Percentiles rank a stretch among this genome's conserved stretches.
phyloP scores from a whole-genome alignment of 257 asterid genomes.

The Rehmannia glutinosa region DNA sequence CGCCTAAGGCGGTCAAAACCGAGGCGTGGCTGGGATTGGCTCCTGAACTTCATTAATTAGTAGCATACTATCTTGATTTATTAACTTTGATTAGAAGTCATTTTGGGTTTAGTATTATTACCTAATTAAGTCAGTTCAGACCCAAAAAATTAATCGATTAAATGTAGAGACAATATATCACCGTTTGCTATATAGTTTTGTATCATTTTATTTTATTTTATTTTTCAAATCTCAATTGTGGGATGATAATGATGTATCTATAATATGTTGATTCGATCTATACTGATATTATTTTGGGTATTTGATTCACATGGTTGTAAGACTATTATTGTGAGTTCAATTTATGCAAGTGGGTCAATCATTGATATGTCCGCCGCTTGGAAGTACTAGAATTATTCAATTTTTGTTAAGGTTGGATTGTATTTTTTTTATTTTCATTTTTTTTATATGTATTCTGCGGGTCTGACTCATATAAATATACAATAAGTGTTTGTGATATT shows the following conservation, averaged over 20 bases:
- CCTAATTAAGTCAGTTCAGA: background rate
- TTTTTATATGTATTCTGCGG: too few relatives aligned
- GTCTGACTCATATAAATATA: too few relatives aligned
- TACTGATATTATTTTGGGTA: background rate
- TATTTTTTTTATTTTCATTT: too few relatives aligned
- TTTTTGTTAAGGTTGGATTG: too few relatives aligned
- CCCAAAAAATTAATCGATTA: constrained; percentile 5
- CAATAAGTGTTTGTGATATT: too few relatives aligned
- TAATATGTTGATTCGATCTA: background rate
- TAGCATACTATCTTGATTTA: too few relatives aligned
- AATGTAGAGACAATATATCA: background rate
- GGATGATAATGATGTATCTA: background rate
- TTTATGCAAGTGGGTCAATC: background rate
- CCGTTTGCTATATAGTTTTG: background rate
- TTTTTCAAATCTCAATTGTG: background rate
- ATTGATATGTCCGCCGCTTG: too few relatives aligned
- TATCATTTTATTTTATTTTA: background rate
- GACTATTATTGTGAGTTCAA: background rate
- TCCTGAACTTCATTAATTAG: constrained; percentile 18
- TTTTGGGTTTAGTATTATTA: background rate
- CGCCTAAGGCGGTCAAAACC: constrained; percentile 16
- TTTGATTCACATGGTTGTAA: background rate
- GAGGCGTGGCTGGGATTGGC: constrained; percentile 57
- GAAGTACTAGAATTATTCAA: too few relatives aligned
- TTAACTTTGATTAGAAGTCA: background rate